These are phyloP conservation scores for Ganoderma meredithae DNA, from an alignment of 1,284 basidiomycete genomes.

Conservation along the genomic window DNA sequence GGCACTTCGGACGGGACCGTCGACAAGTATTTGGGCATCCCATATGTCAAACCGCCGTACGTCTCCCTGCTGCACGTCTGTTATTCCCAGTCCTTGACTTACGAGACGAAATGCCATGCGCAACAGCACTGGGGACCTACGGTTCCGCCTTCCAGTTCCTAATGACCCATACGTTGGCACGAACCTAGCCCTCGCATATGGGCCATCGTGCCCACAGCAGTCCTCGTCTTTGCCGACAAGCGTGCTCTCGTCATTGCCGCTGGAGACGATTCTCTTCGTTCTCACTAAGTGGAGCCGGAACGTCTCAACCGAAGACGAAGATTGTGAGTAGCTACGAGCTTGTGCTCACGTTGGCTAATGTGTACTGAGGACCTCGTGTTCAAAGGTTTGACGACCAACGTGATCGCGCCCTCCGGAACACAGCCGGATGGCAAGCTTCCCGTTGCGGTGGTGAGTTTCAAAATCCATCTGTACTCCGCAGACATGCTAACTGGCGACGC, in stretches of 20 bases:
- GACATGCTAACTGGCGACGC: neutral
- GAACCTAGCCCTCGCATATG: slow-evolving; percentile 51
- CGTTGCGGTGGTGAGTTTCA: slow-evolving; percentile 56
- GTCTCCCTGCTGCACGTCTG: slow-evolving; percentile 18
- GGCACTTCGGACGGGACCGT: slow-evolving; percentile 30
- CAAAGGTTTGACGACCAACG: slow-evolving; percentile 62
- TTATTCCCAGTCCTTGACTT: neutral
- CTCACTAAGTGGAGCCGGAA: slow-evolving; percentile 31
- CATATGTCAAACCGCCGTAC: slow-evolving; percentile 55
- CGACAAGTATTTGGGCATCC: slow-evolving; percentile 57
- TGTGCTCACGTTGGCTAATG: neutral
- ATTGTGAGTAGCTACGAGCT: slow-evolving; percentile 25
- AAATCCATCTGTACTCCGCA: neutral
- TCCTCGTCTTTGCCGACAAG: neutral
- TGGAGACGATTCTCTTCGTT: slow-evolving; percentile 33
- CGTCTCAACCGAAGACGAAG: slow-evolving; percentile 22
- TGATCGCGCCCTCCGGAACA: slow-evolving; percentile 46
- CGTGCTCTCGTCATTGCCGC: neutral
- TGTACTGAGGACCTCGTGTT: neutral
- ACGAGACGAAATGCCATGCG: no score
- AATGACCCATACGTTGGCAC: slow-evolving; percentile 50
- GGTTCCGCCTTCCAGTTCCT: slow-evolving; percentile 57
- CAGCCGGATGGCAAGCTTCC: slow-evolving; percentile 51
- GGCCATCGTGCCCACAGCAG: slow-evolving; percentile 60
- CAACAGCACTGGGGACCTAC: slow-evolving; percentile 13